These are phyloP conservation scores for Pseudogymnoascus sp. DNA, from an alignment of 2,329 filamentous ascomycete genomes.

Conservation along the genomic window DNA sequence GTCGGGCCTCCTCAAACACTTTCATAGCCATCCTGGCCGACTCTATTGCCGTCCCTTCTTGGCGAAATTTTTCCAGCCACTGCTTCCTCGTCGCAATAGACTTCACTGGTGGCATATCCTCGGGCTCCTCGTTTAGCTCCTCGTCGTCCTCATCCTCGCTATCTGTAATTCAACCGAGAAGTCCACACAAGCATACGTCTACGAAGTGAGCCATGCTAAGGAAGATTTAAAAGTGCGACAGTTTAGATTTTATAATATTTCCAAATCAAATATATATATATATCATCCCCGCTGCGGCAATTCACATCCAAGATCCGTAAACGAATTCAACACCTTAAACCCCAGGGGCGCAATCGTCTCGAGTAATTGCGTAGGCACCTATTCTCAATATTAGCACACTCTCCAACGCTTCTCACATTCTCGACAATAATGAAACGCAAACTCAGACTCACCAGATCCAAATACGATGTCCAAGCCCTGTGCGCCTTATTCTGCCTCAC, in stretches of 20 bases:
- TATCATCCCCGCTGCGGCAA: background rate
- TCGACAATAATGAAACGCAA: background rate
- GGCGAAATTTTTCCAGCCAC: too few relatives aligned
- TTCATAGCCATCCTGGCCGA: too few relatives aligned
- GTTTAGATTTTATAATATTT: background rate
- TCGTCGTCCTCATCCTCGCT: too few relatives aligned
- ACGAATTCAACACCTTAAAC: constrained; percentile 5
- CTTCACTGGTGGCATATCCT: too few relatives aligned
- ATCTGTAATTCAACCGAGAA: too few relatives aligned
- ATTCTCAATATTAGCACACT: background rate
- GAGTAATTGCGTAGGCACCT: background rate
- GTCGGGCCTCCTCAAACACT: too few relatives aligned
- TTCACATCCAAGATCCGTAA: constrained; percentile 5
- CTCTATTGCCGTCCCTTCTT: too few relatives aligned
- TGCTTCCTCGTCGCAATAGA: too few relatives aligned
- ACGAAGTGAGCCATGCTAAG: background rate
- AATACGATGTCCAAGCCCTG: constrained; percentile 45
- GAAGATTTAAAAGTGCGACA: background rate
- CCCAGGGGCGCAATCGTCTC: background rate
- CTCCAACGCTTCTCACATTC: background rate
- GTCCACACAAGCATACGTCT: background rate
- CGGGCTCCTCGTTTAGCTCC: too few relatives aligned
- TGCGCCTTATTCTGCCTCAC: constrained; percentile 58
- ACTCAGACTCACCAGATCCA: constrained; percentile 11
- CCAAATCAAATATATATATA: background rate